Conservation (phyloP, 1,284 basidiomycete species). For the Ceratobasidium sp. region DNA sequence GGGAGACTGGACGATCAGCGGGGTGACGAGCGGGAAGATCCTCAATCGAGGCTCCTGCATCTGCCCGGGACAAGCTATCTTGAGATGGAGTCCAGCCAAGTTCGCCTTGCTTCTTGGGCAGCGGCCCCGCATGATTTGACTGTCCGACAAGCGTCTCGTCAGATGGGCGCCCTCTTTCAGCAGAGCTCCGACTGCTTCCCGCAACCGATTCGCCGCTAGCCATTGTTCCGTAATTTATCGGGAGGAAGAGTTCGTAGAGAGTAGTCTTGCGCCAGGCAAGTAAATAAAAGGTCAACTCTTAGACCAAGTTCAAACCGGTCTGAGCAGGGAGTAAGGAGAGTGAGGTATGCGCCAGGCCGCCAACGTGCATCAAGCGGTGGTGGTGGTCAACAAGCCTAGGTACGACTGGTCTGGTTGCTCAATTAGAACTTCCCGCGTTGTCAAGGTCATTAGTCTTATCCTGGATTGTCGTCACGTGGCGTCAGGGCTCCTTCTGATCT, state of each 20-base stretch:
- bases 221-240: not conserved
- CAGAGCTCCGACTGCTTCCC: conserved; percentile 45
- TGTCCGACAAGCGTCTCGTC: conserved; percentile 26
- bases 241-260: conserved; percentile 35
- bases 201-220: conserved; percentile 46
- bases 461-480: conserved; percentile 6
- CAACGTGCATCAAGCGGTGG: conserved; percentile 25
- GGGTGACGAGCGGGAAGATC: conserved; percentile 65
- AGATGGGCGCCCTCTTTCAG: conserved; percentile 4
- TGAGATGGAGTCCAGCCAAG: conserved; percentile 65
- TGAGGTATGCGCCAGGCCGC: conserved; percentile 4
- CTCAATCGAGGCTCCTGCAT: conserved; percentile 45
- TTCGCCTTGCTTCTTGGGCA: conserved; percentile 74
- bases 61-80: conserved; percentile 48
- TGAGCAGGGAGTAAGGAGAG: not conserved
- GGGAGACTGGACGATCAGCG: conserved; percentile 63
- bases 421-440: conserved; percentile 19
- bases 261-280: conserved; percentile 59
- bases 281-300: not conserved
- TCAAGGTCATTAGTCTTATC: not conserved
- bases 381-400: conserved; percentile 21
- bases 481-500: not conserved
- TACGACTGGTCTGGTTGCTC: not conserved
- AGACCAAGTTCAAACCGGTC: conserved; percentile 20
- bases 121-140: conserved; percentile 63